phyloP scores from a whole-genome alignment of 331 rosid genomes.

The Rosa hybrid region DNA sequence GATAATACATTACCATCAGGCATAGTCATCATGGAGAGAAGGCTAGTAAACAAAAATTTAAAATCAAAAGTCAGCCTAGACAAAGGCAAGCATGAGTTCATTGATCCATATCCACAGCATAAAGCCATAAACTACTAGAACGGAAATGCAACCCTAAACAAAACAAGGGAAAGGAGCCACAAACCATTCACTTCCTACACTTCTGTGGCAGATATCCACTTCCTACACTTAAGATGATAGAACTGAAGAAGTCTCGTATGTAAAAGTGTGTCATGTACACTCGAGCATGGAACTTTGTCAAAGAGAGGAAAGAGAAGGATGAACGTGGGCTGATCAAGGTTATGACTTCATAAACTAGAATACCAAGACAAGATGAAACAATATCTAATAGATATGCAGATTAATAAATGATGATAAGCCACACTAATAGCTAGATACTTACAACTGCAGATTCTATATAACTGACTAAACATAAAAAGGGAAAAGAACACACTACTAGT shows the following conservation, averaged over 20 bases:
- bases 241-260: not conserved
- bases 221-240: not conserved
- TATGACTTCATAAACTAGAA: not conserved
- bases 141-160: not conserved
- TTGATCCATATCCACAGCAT: not conserved
- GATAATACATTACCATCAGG: not conserved
- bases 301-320: not conserved
- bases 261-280: not conserved
- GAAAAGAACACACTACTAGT: not conserved
- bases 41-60: not conserved
- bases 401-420: not conserved
- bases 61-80: not conserved
- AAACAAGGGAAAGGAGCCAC: not conserved
- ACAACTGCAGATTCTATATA: not conserved
- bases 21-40: not conserved
- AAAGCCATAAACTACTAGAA: not conserved
- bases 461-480: not conserved
- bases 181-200: not conserved
- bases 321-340: not conserved
- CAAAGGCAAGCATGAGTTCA: not conserved
- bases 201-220: not conserved
- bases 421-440: not conserved
- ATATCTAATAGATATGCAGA: not conserved
- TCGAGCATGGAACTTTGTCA: not conserved
- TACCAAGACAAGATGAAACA: not conserved